phyloP scores from a whole-genome alignment of 1,284 basidiomycete species.

The Papiliotrema terrestris region DNA sequence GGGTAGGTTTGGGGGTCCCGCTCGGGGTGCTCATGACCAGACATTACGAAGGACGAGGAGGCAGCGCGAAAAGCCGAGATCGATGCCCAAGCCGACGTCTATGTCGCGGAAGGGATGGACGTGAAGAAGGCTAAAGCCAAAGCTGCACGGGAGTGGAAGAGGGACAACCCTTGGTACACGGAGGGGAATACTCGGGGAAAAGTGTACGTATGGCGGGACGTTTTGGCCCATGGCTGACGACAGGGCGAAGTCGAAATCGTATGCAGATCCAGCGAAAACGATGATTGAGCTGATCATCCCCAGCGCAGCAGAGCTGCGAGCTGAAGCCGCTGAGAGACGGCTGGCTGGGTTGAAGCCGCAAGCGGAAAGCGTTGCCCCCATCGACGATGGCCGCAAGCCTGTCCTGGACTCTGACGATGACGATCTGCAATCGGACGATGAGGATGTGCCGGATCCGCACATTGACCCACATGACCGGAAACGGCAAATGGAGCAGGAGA shows the following conservation, averaged over 20 bases:
- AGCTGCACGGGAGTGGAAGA: conserved; percentile 30
- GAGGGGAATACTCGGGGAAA: conserved; percentile 39
- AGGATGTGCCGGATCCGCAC: conserved; percentile 32
- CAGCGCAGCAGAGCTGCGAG: conserved; percentile 39
- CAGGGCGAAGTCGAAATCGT: conserved; percentile 40
- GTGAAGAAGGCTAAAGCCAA: conserved; percentile 25
- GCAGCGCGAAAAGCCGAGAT: conserved; percentile 27
- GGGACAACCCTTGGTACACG: conserved; percentile 40
- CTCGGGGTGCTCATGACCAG: conserved; percentile 11
- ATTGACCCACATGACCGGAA: conserved; percentile 22
- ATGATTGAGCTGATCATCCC: conserved; percentile 1
- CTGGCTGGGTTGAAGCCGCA: conserved; percentile 16
- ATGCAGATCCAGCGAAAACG: no score
- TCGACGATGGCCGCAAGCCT: conserved; percentile 1
- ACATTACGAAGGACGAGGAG: conserved; percentile 38
- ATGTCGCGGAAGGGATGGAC: conserved; percentile 20
- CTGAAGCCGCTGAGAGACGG: conserved; percentile 38
- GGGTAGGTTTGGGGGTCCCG: conserved; percentile 17
- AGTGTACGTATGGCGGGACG: conserved; percentile 20
- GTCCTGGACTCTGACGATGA: conserved; percentile 1
- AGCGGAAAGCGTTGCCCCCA: not conserved
- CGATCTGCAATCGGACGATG: conserved; percentile 6
- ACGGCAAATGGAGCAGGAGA: conserved; percentile 38
- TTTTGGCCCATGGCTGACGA: not conserved
- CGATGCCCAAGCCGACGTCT: conserved; percentile 13